Evolutionary conservation across 2,329 filamentous ascomycete species (phyloP).

Genomic region (Colletotrichum sp.): DNA sequence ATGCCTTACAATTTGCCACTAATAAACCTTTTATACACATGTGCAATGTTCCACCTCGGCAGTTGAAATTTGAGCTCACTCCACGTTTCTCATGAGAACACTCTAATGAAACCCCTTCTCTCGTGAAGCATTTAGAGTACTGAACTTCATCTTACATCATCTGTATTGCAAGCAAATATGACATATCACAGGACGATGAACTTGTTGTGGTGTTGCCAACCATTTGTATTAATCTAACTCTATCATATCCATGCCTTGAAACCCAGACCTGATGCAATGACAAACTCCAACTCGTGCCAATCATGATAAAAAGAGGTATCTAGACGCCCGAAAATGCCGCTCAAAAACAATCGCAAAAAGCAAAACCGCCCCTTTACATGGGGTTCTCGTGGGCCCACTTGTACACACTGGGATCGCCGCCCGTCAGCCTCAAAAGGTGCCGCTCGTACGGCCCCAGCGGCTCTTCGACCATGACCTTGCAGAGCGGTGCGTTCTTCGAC

Average conservation of each 20-base stretch:
- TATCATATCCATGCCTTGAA: neutral
- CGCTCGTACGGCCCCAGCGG: slow-evolving; percentile 58
- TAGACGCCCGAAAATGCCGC: neutral
- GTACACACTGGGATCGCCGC: slow-evolving; percentile 47
- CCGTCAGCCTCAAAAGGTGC: slow-evolving; percentile 49
- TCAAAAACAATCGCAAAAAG: neutral
- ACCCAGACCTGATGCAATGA: neutral
- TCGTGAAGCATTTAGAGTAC: neutral
- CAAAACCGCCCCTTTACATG: too few relatives aligned
- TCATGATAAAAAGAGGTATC: neutral
- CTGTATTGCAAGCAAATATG: neutral
- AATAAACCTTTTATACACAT: neutral
- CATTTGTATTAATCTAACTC: neutral
- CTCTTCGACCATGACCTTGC: slow-evolving; percentile 55
- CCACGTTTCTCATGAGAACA: neutral
- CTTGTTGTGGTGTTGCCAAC: neutral
- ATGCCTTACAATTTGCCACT: neutral
- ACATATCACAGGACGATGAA: neutral
- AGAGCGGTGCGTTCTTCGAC: slow-evolving; percentile 45
- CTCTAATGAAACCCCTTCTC: neutral
- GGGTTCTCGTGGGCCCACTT: neutral
- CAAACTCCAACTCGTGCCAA: neutral
- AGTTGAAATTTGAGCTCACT: fast-evolving
- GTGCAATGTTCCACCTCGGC: neutral
- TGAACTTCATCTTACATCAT: neutral